Evolutionary conservation across 2,329 filamentous ascomycete species (phyloP), one percentile per base, ranked within the genome.

Genomic region (Blumeria graminis): DNA sequence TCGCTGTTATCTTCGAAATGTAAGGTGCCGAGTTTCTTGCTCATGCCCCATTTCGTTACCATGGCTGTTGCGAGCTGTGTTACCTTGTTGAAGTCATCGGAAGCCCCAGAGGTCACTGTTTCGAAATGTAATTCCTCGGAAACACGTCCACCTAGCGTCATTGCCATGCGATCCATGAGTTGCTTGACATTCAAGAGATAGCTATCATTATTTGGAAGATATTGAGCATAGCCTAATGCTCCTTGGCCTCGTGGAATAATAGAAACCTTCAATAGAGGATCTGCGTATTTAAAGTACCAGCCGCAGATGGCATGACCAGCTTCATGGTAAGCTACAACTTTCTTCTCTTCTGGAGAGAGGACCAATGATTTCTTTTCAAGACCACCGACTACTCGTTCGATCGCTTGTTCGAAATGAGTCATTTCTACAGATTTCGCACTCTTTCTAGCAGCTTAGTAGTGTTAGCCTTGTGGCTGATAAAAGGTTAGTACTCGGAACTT

Each of bases 21-120:
- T 60, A 98, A 76, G 61, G 89, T 89, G 34, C 90, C 90, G 51
- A 98, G 82, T 72, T 94, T 93, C 62, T 86, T 79, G 43, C 85
- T 93, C 92, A 98, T 98, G 62, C 92, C 92, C 82, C 88, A 98
- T 69, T 94, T 86, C n/a, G 90, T 98, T 34, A 98, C 92, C 92
- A 98, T 98, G 60, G 85, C 83, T 16, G 86, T 93, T 3, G 92
- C 93, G 84, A 95, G 90, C 57, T 82, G 79, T 1, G 92, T 95
- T 43, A 96, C 92, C 72, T 98, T 98, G 71, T 92, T 90, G 77
- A 98, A 98, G 68, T 98, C 92, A 68, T 96, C 92, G 56, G 82
- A 89, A 18, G 90, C 92, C 57, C 92, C 92, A 51, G 86, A 92
- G 1, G 92, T 98, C 18, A 98, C 92, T 0, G 88, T 94, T 36